Evolutionary conservation across 1,284 basidiomycete species (phyloP).

Genomic region (Prillingera fragicola): DNA sequence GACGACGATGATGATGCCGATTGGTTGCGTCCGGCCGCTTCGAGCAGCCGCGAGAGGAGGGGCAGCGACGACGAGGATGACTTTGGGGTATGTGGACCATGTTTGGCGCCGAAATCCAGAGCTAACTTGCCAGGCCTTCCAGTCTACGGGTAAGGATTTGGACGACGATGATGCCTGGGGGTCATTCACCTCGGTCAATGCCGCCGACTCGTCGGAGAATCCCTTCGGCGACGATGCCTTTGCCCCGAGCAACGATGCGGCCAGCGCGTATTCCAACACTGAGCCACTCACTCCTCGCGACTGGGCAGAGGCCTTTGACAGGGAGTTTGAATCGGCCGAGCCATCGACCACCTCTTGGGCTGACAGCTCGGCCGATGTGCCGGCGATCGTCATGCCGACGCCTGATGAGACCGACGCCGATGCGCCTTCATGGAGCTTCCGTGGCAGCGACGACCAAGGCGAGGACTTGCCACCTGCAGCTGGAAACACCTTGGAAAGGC

Average conservation of each 20-base stretch:
- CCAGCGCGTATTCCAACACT: slow-evolving; percentile 4
- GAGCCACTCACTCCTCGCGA: slow-evolving; percentile 38
- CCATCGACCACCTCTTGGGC: slow-evolving; percentile 2
- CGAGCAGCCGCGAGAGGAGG: slow-evolving; percentile 16
- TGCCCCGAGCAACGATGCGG: slow-evolving; percentile 4
- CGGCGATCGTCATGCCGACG: slow-evolving; percentile 5
- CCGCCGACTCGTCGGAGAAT: slow-evolving; percentile 26
- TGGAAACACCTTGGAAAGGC: too few relatives aligned
- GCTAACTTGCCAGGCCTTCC: slow-evolving; percentile 22
- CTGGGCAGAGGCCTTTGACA: slow-evolving; percentile 43
- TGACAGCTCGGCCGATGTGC: slow-evolving; percentile 7
- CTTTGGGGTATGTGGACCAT: slow-evolving; percentile 32
- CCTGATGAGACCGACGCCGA: slow-evolving; percentile 12
- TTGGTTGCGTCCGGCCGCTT: slow-evolving; percentile 34
- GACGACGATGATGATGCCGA: slow-evolving; percentile 46
- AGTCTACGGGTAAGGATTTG: slow-evolving; percentile 19
- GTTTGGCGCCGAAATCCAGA: slow-evolving; percentile 1
- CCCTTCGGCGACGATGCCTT: slow-evolving; percentile 45
- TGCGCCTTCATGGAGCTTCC: slow-evolving; percentile 31
- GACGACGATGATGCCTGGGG: slow-evolving; percentile 45
- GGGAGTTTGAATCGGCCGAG: slow-evolving; percentile 26
- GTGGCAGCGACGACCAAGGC: slow-evolving; percentile 33
- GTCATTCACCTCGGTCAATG: slow-evolving; percentile 31
- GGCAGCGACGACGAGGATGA: slow-evolving; percentile 32
- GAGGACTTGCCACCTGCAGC: slow-evolving; percentile 35